Conservation (phyloP, 441 rosid species). For the Eutrema salsugineum region DNA sequence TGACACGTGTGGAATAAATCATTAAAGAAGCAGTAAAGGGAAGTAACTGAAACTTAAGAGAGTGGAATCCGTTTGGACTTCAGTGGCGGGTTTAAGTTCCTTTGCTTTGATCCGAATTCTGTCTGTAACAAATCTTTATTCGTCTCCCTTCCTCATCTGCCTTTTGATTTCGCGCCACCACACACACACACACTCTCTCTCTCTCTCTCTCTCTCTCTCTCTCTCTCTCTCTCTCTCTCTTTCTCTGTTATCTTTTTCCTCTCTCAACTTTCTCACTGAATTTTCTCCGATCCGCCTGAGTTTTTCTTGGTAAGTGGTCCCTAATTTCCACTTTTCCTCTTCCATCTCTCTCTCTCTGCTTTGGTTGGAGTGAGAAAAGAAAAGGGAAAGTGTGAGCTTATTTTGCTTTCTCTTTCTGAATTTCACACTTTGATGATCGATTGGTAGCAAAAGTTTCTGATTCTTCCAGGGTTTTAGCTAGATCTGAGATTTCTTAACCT, state of each 20-base stretch:
- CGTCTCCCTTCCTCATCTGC: conserved; percentile 6
- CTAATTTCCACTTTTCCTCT: not conserved
- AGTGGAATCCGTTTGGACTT: conserved; percentile 20
- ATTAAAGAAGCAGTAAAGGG: not conserved
- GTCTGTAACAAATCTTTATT: not conserved
- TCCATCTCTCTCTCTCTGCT: not conserved
- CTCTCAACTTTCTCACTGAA: conserved; percentile 1
- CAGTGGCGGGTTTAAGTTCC: conserved; percentile 4
- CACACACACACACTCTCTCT: not conserved
- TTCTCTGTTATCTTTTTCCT: not conserved
- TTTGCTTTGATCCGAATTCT: conserved; percentile 21
- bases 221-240: not conserved
- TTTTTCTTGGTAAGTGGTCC: conserved; percentile 26
- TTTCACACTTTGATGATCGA: not conserved
- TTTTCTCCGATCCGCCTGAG: conserved; percentile 24
- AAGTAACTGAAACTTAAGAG: conserved; percentile 10
- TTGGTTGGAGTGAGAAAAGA: conserved; percentile 5
- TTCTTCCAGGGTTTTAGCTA: not conserved
- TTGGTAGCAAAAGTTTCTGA: not conserved
- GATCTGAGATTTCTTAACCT: not conserved
- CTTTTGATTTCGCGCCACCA: conserved; percentile 28
- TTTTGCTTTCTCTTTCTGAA: conserved; percentile 8
- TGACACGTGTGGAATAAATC: not conserved
- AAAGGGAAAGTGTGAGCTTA: conserved; percentile 25
- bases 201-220: too few species aligned